phyloP scores from a whole-genome alignment of 2,329 filamentous ascomycete genomes.

The Arthroderma sp. region DNA sequence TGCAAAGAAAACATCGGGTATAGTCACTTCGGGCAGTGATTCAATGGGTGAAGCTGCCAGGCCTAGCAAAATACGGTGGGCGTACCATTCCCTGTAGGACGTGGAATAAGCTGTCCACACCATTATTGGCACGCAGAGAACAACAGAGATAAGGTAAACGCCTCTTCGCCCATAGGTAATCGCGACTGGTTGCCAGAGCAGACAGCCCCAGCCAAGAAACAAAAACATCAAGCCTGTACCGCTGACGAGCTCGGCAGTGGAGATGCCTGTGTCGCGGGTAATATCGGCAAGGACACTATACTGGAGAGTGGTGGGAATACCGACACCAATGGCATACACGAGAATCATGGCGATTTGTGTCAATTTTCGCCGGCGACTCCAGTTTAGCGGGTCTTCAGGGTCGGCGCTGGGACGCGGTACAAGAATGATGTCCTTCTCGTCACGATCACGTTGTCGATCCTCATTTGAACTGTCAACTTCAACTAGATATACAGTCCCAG shows the following conservation, averaged over 20 bases:
- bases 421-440: conserved; percentile 11
- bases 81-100: conserved; percentile 35
- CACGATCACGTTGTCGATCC: too few relatives aligned
- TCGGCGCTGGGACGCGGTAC: conserved; percentile 18
- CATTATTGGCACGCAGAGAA: conserved; percentile 27
- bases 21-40: conserved; percentile 35
- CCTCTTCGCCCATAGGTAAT: conserved; percentile 39
- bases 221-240: conserved; percentile 43
- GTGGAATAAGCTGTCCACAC: conserved; percentile 35
- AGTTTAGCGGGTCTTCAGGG: conserved; percentile 21
- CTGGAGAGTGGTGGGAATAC: conserved; percentile 37
- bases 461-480: conserved; percentile 1
- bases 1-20: conserved; percentile 34
- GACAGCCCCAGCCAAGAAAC: conserved; percentile 37
- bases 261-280: conserved; percentile 34
- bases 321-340: conserved; percentile 37
- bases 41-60: conserved; percentile 38
- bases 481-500: conserved; percentile 11
- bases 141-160: conserved; percentile 33
- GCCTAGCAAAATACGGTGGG: conserved; percentile 34
- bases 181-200: conserved; percentile 42
- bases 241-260: conserved; percentile 32
- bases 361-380: conserved; percentile 13
- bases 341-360: conserved; percentile 15
- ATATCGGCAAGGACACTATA: conserved; percentile 39